Evolutionary conservation across 208 protist genomes (phyloP).

Genomic region (Leishmania amazonensis): DNA sequence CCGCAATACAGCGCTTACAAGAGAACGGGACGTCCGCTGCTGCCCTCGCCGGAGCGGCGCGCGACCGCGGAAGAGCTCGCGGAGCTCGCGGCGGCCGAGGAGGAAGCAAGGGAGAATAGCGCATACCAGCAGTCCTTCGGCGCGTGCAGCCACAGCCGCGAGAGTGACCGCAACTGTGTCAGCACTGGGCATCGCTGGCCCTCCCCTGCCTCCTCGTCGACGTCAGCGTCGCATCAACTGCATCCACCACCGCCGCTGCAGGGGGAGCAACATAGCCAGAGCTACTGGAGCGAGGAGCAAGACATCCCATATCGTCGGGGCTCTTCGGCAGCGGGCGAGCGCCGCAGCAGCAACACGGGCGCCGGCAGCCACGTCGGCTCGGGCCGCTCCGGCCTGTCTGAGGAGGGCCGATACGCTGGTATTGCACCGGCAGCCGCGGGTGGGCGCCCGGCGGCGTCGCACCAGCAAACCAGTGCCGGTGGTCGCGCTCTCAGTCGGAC

Average conservation of each 20-base stretch:
- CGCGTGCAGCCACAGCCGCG: not conserved
- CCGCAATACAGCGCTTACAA: conserved; percentile 26
- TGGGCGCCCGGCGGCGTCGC: not conserved
- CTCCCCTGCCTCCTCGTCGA: not conserved
- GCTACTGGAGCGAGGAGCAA: not conserved
- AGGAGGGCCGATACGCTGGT: not conserved
- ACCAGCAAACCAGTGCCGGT: not conserved
- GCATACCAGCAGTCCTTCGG: conserved; percentile 2
- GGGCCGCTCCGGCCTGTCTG: not conserved
- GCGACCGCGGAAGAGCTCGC: conserved; percentile 18
- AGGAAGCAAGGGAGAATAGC: not conserved
- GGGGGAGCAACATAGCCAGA: not conserved
- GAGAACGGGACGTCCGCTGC: not conserved
- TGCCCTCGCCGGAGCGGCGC: conserved; percentile 23
- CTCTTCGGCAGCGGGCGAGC: not conserved
- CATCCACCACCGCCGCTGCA: not conserved
- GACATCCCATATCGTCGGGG: not conserved
- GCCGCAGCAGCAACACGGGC: not conserved
- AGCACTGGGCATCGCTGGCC: not conserved
- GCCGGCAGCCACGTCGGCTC: not conserved
- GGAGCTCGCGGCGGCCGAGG: not conserved
- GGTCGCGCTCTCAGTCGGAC: not conserved
- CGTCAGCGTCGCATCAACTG: not conserved
- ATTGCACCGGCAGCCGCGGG: not conserved
- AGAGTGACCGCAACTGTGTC: not conserved